Conservation (phyloP, 257 asterid genomes). For the Solanum tarijense region DNA sequence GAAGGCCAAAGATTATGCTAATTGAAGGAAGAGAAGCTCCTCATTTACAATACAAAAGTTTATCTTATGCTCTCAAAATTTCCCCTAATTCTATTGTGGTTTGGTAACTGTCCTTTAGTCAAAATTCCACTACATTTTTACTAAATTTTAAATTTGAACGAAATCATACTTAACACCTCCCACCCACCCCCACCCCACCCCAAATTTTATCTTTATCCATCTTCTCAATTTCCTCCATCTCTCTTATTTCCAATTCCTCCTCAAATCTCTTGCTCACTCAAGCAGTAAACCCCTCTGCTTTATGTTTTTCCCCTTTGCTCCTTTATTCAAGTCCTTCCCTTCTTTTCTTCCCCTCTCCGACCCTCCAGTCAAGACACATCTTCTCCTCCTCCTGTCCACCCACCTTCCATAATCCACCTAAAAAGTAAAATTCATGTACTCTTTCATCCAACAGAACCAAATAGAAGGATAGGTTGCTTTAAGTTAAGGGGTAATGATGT, state of each 20-base stretch:
- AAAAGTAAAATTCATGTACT: not conserved
- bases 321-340: not conserved
- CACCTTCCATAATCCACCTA: not conserved
- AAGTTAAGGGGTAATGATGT: not conserved
- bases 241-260: not conserved
- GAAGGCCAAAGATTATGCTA: not conserved
- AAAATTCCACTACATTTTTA: not conserved
- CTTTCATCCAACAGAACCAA: not conserved
- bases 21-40: not conserved
- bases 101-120: not conserved
- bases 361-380: not conserved
- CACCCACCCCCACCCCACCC: rapidly evolving
- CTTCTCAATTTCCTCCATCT: not conserved
- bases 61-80: not conserved
- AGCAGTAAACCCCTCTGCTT: not conserved
- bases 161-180: not conserved
- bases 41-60: not conserved
- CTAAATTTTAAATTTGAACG: not conserved
- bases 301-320: not conserved
- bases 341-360: not conserved
- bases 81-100: not conserved
- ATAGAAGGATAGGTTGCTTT: not conserved
- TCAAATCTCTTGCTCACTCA: not conserved
- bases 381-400: not conserved
- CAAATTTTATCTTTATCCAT: not conserved